These are phyloP conservation scores for Alternaria sp. DNA, from an alignment of 2,329 filamentous ascomycete species.

Conservation along the genomic window DNA sequence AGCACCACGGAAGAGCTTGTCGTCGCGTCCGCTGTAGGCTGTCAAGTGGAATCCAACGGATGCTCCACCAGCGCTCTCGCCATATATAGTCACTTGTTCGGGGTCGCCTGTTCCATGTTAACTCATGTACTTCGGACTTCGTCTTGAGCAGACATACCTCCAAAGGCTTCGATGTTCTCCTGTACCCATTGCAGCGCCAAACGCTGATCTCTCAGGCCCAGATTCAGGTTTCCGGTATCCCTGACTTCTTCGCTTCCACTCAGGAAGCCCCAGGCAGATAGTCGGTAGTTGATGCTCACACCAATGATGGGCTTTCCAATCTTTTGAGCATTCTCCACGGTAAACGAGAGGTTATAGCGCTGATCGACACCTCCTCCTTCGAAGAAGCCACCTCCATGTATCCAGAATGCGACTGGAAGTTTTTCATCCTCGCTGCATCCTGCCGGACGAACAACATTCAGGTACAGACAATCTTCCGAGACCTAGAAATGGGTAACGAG, in stretches of 20 bases:
- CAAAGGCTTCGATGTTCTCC: constrained; percentile 55
- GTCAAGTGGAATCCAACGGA: constrained; percentile 57
- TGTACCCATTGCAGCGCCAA: constrained; percentile 57
- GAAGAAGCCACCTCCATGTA: constrained; percentile 62
- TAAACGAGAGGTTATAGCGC: constrained; percentile 59
- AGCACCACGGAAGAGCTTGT: constrained; percentile 57
- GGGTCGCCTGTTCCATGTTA: constrained; percentile 47
- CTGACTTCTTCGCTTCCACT: constrained; percentile 49
- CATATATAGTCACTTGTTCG: constrained; percentile 56
- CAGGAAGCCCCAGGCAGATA: constrained; percentile 70
- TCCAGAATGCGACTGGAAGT: constrained; percentile 64
- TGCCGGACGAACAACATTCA: constrained; percentile 61
- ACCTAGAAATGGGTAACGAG: constrained; percentile 32
- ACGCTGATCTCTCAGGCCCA: constrained; percentile 59
- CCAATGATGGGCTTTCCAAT: constrained; percentile 59
- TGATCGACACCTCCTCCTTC: constrained; percentile 62
- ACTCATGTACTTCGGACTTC: constrained; percentile 32
- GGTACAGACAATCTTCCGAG: constrained; percentile 60
- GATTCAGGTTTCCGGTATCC: constrained; percentile 56
- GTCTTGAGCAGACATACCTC: constrained; percentile 48
- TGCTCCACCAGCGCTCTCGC: constrained; percentile 55
- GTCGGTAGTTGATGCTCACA: constrained; percentile 60
- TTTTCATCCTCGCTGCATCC: constrained; percentile 40
- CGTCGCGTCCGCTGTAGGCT: constrained; percentile 58
- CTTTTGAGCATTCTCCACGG: constrained; percentile 58